Conservation (phyloP, 352 stramenopile genomes). For the Pseudoperonospora humuli region DNA sequence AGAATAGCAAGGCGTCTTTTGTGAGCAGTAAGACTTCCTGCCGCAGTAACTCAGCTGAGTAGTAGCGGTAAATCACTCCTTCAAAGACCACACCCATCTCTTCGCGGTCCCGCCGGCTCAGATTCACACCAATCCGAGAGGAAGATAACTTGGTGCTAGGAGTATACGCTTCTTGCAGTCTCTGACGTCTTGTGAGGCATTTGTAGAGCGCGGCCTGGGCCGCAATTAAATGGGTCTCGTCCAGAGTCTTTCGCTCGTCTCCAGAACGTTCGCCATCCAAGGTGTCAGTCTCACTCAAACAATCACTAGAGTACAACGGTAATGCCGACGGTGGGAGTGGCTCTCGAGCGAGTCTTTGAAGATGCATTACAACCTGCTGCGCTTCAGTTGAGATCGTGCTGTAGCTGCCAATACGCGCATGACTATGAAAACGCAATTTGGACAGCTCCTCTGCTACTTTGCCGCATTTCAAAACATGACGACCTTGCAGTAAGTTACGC, state of each 20-base stretch:
- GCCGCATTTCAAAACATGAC: constrained; percentile 10
- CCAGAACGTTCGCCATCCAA: constrained; percentile 6
- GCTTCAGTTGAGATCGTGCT: constrained; percentile 58
- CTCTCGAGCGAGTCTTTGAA: constrained; percentile 22
- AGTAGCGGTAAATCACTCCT: constrained; percentile 69
- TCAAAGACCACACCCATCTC: constrained; percentile 49
- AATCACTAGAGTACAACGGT: constrained; percentile 19
- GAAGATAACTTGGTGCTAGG: constrained; percentile 37
- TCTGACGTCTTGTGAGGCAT: constrained; percentile 37
- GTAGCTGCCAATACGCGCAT: constrained; percentile 67
- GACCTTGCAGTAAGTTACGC: constrained; percentile 33
- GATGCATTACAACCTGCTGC: constrained; percentile 28
- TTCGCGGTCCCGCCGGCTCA: constrained; percentile 51
- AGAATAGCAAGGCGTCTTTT: constrained; percentile 45
- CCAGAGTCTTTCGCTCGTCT: constrained; percentile 10
- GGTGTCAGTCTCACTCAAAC: constrained; percentile 15
- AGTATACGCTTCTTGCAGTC: constrained; percentile 38
- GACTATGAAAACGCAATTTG: constrained; percentile 54
- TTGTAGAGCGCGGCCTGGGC: constrained; percentile 58
- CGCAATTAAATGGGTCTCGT: constrained; percentile 17
- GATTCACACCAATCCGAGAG: constrained; percentile 53
- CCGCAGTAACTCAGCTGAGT: constrained; percentile 41
- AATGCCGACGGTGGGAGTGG: constrained; percentile 5
- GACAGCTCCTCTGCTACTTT: constrained; percentile 17
- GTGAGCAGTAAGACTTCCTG: constrained; percentile 77